Percentiles rank a stretch among this genome's conserved stretches.
Conservation (phyloP, 2,329 filamentous ascomycete genomes). For the Cordyceps militaris region DNA sequence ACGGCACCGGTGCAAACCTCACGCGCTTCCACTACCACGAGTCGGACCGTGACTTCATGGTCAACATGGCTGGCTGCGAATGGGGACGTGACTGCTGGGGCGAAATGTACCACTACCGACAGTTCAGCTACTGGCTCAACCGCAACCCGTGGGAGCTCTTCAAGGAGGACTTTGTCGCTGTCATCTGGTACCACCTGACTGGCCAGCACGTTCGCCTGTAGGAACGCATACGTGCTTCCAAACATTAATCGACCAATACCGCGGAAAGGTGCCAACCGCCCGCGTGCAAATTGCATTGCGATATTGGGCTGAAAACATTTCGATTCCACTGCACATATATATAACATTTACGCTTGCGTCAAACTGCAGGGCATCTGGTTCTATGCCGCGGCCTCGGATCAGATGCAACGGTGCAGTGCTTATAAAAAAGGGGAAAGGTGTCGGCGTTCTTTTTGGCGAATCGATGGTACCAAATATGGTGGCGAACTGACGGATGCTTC, state of each 20-base stretch:
- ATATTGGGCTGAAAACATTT: slow-evolving; percentile 8
- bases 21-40: slow-evolving; percentile 78
- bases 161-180: slow-evolving; percentile 58
- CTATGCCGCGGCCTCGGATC: neutral
- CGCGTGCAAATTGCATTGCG: neutral
- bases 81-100: slow-evolving; percentile 97
- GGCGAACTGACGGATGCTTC: neutral
- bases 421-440: neutral
- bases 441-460: slow-evolving; percentile 6
- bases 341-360: neutral
- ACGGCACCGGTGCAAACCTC: slow-evolving; percentile 58
- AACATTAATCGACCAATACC: slow-evolving; percentile 4
- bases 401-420: neutral
- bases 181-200: slow-evolving; percentile 57
- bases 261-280: neutral
- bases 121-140: slow-evolving; percentile 86
- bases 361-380: neutral
- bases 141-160: slow-evolving; percentile 72
- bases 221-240: slow-evolving; percentile 8
- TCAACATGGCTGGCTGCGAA: slow-evolving; percentile 98
- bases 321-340: slow-evolving; percentile 14
- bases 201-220: slow-evolving; percentile 53
- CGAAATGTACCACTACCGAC: slow-evolving; percentile 93
- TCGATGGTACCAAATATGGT: neutral
- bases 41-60: slow-evolving; percentile 80